Percentiles rank a stretch among this genome's conserved stretches.
Conservation (phyloP, 768 basidiomycete species). For the Amanita rimosa region DNA sequence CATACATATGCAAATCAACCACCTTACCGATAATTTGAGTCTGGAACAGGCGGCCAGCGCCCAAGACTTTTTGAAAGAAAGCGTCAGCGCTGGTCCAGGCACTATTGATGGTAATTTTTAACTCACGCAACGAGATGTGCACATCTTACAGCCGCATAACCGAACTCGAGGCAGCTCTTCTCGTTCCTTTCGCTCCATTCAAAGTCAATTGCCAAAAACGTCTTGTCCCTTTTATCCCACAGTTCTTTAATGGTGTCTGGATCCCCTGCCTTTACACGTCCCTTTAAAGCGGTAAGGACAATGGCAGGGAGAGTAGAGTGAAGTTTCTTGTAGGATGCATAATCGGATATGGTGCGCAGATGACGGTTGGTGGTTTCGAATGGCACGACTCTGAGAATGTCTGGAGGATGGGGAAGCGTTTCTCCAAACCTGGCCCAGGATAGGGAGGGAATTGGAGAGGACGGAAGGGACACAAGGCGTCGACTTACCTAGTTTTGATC, state of each 20-base stretch:
- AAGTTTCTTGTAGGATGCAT: slow-evolving; percentile 56
- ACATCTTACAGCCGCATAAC: slow-evolving; percentile 71
- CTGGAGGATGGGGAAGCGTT: slow-evolving; percentile 59
- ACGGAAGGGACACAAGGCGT: neutral
- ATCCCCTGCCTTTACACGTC: slow-evolving; percentile 56
- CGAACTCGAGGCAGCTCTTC: slow-evolving; percentile 65
- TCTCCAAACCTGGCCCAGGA: slow-evolving; percentile 54
- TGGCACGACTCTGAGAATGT: slow-evolving; percentile 56
- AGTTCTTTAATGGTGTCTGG: slow-evolving; percentile 51
- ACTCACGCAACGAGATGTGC: slow-evolving; percentile 61
- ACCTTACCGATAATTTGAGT: slow-evolving; percentile 63
- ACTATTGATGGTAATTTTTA: neutral
- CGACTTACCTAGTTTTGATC: slow-evolving; percentile 63
- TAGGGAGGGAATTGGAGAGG: neutral
- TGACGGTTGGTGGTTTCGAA: slow-evolving; percentile 62
- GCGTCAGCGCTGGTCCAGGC: neutral
- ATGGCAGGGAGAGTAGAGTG: slow-evolving; percentile 63
- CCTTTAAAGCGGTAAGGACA: slow-evolving; percentile 50
- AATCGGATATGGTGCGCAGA: slow-evolving; percentile 60
- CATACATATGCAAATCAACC: neutral
- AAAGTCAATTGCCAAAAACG: slow-evolving; percentile 66
- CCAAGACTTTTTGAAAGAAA: slow-evolving; percentile 30
- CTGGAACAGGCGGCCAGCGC: slow-evolving; percentile 71
- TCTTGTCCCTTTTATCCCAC: slow-evolving; percentile 62
- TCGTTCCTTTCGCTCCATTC: slow-evolving; percentile 68